These are phyloP conservation scores for Euphorbia peplus DNA, from an alignment of 345 rosid species.

Conservation along the genomic window DNA sequence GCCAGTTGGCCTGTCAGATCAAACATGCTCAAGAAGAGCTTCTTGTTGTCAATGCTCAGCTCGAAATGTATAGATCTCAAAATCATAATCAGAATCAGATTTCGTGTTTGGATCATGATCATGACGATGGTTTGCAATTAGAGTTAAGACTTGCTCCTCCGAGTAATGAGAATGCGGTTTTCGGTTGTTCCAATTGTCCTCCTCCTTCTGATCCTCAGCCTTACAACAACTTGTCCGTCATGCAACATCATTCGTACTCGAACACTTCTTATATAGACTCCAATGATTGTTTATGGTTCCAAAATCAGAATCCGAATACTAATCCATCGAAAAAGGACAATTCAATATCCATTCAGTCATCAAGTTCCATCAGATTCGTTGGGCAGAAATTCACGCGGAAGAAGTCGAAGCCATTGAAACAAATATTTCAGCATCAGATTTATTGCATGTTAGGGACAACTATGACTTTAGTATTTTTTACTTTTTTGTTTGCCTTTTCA, in stretches of 20 bases:
- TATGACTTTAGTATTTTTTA: no score
- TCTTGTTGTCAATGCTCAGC: slow-evolving; percentile 46
- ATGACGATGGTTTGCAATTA: slow-evolving; percentile 49
- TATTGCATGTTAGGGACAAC: no score
- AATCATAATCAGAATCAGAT: slow-evolving; percentile 30
- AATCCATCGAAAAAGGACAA: slow-evolving; percentile 13
- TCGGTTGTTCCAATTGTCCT: neutral
- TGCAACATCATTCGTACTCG: slow-evolving; percentile 45
- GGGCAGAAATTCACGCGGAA: no score
- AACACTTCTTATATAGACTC: slow-evolving; percentile 35
- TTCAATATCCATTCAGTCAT: slow-evolving; percentile 41
- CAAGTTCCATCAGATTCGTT: no score
- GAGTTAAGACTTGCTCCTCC: slow-evolving; percentile 78
- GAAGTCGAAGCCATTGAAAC: no score
- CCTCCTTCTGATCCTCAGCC: no score
- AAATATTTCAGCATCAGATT: no score
- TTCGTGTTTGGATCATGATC: slow-evolving; percentile 37
- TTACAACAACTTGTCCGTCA: slow-evolving; percentile 19
- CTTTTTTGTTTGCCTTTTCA: no score
- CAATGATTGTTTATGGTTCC: slow-evolving; percentile 46
- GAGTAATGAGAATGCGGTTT: slow-evolving; percentile 6
- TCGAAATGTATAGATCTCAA: slow-evolving; percentile 46
- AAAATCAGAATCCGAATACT: slow-evolving; percentile 39
- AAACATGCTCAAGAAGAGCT: slow-evolving; percentile 58
- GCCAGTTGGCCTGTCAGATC: slow-evolving; percentile 44